These are phyloP conservation scores for Penicillium dipodomyicola DNA, from an alignment of 495 filamentous ascomycete species.

Conservation along the genomic window DNA sequence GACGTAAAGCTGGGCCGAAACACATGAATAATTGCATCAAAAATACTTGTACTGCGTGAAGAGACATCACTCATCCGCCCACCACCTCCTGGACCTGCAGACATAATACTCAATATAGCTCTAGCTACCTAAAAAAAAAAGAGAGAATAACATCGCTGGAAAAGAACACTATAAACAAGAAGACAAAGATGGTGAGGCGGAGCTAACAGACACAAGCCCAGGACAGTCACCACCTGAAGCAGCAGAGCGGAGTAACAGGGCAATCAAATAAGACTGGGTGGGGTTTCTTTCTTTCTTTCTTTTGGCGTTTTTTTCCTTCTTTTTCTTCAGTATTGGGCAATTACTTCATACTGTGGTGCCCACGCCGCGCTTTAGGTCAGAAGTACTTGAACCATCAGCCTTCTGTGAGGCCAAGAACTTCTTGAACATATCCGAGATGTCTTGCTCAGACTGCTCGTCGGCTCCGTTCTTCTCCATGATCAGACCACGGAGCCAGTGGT, in stretches of 20 bases:
- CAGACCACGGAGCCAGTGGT: slow-evolving; percentile 92
- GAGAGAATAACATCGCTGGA: slow-evolving; percentile 1
- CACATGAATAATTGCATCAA: slow-evolving; percentile 1
- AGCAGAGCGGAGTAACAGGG: slow-evolving; percentile 10
- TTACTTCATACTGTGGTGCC: slow-evolving; percentile 31
- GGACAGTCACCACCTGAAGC: slow-evolving; percentile 8
- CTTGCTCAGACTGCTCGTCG: slow-evolving; percentile 40
- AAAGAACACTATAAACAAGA: slow-evolving; percentile 13
- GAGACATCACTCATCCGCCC: slow-evolving; percentile 8
- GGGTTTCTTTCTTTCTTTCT: slow-evolving; percentile 15
- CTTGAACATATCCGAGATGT: slow-evolving; percentile 52
- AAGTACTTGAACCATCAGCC: slow-evolving; percentile 33
- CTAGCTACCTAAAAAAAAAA: slow-evolving; percentile 4
- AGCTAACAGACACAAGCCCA: background rate
- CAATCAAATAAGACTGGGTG: slow-evolving; percentile 10
- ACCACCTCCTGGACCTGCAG: background rate
- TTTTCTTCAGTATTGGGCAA: slow-evolving; percentile 9
- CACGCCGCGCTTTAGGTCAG: slow-evolving; percentile 41
- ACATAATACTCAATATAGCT: slow-evolving; percentile 2
- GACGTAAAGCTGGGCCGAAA: background rate
- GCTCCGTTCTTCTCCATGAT: slow-evolving; percentile 85
- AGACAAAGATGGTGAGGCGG: slow-evolving; percentile 2
- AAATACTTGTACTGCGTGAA: background rate
- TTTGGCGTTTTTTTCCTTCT: slow-evolving; percentile 11
- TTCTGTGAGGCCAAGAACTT: slow-evolving; percentile 46